These are phyloP conservation scores for Fusarium buxicola DNA, from an alignment of 2,329 filamentous ascomycete species.

Conservation along the genomic window DNA sequence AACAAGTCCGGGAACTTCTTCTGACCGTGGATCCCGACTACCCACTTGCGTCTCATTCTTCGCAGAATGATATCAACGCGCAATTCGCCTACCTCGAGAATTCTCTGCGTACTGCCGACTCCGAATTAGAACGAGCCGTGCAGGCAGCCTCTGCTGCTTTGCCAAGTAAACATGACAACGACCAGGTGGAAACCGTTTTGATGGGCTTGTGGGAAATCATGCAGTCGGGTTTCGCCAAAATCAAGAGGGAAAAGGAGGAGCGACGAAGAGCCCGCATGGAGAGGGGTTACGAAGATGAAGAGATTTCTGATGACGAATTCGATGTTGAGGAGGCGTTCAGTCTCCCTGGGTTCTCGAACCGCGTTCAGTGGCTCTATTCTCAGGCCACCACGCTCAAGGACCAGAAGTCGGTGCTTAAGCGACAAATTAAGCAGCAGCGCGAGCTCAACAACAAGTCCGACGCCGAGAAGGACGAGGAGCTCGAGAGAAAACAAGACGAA, in stretches of 20 bases:
- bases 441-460: constrained; percentile 92
- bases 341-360: constrained; percentile 79
- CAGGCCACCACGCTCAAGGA: constrained; percentile 84
- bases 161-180: constrained; percentile 47
- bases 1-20: constrained; percentile 71
- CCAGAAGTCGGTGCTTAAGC: constrained; percentile 88
- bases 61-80: constrained; percentile 69
- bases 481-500: constrained; percentile 69
- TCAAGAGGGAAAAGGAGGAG: constrained; percentile 65
- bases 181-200: constrained; percentile 68
- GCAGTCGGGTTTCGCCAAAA: constrained; percentile 62
- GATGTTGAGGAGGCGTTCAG: constrained; percentile 73
- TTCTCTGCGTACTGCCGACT: constrained; percentile 63
- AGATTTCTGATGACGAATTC: constrained; percentile 69
- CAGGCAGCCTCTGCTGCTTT: constrained; percentile 46
- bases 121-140: constrained; percentile 54
- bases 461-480: constrained; percentile 72
- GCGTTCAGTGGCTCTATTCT: constrained; percentile 81
- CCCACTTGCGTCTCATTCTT: constrained; percentile 68
- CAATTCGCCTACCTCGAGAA: constrained; percentile 77
- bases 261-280: constrained; percentile 64
- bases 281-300: constrained; percentile 69
- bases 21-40: constrained; percentile 60
- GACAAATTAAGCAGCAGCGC: constrained; percentile 95
- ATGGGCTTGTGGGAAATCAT: constrained; percentile 69